Conservation (phyloP, 306 rosid species). For the Cicer cuneatum region DNA sequence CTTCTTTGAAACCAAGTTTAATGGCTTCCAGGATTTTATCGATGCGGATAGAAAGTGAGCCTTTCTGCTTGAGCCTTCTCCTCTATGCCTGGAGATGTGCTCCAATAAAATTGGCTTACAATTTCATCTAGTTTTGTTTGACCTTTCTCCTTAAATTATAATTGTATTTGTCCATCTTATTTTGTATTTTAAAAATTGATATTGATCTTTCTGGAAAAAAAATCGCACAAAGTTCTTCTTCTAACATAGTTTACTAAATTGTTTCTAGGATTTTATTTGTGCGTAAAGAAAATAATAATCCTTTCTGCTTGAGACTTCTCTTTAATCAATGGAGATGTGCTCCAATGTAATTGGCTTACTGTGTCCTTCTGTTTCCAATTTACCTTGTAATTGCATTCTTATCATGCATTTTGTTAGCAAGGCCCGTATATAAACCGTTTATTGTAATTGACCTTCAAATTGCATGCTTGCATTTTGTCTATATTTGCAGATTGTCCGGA, state of each 20-base stretch:
- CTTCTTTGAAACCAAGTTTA: constrained; percentile 63
- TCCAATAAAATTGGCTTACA: constrained; percentile 89
- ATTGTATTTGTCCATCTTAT: not conserved
- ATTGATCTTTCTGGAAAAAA: not conserved
- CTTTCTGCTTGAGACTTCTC: constrained; percentile 91
- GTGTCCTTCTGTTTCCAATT: not conserved
- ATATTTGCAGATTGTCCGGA: constrained; percentile 39
- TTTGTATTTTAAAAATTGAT: not conserved
- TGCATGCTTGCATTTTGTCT: not conserved
- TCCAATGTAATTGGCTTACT: constrained; percentile 89
- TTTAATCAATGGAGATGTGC: constrained; percentile 44
- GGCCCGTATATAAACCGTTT: not conserved
- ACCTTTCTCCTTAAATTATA: not conserved
- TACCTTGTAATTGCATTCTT: no score
- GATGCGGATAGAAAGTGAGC: constrained; percentile 62
- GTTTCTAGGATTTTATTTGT: constrained; percentile 82
- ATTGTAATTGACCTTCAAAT: not conserved
- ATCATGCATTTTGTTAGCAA: no score
- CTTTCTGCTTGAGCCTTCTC: constrained; percentile 21
- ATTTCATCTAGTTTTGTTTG: not conserved
- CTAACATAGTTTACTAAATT: constrained; percentile 42
- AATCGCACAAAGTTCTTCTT: constrained; percentile 81
- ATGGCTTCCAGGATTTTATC: constrained; percentile 72
- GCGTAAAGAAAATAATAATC: constrained; percentile 61
- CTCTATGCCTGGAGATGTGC: constrained; percentile 34